Base-by-base conservation (phyloP, 139 green algal species). In the Coelastrella sp. region DNA sequence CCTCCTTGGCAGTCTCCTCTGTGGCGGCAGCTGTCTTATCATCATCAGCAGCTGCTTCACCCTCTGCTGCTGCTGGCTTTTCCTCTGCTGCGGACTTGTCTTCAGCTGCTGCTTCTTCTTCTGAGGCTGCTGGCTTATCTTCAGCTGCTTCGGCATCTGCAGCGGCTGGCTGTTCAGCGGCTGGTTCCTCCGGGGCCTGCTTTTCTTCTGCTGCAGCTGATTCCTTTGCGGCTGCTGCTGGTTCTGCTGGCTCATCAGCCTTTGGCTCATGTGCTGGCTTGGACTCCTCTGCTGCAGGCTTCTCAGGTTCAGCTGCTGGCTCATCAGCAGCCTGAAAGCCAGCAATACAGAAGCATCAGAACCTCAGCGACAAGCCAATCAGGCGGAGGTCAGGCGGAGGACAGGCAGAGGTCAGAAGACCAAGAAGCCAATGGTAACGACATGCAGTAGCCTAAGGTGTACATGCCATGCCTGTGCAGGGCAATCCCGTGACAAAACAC, bases 31-130 rank as follows among this genome's bases (percentile, higher is more conserved):
- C 7, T 16, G n/a, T 10, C 74, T 80, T 23, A 16, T 7, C 22
- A 17, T 22, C 5, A 19, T 11, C 22, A 22, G 57, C 22, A 7
- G 5, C 14, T 14, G 23, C 6, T 80, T 16, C 74, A 60, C 59
- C 22, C 23, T 80, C 23, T 80, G 74, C 74, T 80, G 74, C 74
- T 80, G 47, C 47, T 22, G 77, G 47, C 77, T 83, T 83, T 13
- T 61, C 54, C 10, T 83, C 74, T 32, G 23, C 74, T 19, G 23
- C 23, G 7, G n/a, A 7, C 74, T 16, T 10, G 13, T 78, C 17
- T 78, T 80, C 65, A 65, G 23, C 82, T 64, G 64, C 64, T 47
- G 22, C 22, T 23, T 87, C 78, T 66, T 54, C 78, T 56, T 54
- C 78, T 66, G 78, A 54, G 68, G 56, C 78, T 84, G 78, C 78